Conservation (phyloP, 2,329 filamentous ascomycete species). For the Hypoxylon sp. region DNA sequence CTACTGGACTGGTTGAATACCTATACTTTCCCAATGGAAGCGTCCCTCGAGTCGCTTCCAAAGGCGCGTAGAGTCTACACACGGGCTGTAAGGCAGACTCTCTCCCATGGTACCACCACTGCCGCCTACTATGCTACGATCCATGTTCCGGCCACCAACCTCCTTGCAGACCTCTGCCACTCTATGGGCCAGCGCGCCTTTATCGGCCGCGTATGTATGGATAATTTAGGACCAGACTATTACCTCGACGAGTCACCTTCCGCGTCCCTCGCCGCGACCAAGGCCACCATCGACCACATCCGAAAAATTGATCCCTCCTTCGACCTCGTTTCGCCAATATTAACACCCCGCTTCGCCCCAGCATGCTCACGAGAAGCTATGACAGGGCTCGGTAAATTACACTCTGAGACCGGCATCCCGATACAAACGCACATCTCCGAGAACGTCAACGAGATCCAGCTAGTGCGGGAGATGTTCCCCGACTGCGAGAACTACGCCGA, state of each 20-base stretch:
- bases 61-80: conserved; percentile 81
- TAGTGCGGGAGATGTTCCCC: conserved; percentile 81
- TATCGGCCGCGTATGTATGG: conserved; percentile 96
- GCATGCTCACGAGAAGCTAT: conserved; percentile 75
- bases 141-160: conserved; percentile 88
- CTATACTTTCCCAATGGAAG: conserved; percentile 95
- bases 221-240: conserved; percentile 79
- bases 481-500: conserved; percentile 74
- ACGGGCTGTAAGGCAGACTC: conserved; percentile 82
- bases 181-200: conserved; percentile 87
- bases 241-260: conserved; percentile 82
- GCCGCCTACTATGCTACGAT: conserved; percentile 96
- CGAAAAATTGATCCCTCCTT: conserved; percentile 74
- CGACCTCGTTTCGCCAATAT: conserved; percentile 79
- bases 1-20: conserved; percentile 93
- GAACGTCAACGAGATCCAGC: conserved; percentile 79
- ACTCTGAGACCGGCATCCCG: conserved; percentile 73
- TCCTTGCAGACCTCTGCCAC: conserved; percentile 89
- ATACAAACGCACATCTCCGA: conserved; percentile 94
- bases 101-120: conserved; percentile 92
- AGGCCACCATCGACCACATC: conserved; percentile 76
- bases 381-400: conserved; percentile 73
- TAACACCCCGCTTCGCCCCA: conserved; percentile 81
- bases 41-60: conserved; percentile 75
- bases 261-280: conserved; percentile 69